Base-by-base conservation (phyloP, 257 asterid genomes). In the Thymus mandschuricus region DNA sequence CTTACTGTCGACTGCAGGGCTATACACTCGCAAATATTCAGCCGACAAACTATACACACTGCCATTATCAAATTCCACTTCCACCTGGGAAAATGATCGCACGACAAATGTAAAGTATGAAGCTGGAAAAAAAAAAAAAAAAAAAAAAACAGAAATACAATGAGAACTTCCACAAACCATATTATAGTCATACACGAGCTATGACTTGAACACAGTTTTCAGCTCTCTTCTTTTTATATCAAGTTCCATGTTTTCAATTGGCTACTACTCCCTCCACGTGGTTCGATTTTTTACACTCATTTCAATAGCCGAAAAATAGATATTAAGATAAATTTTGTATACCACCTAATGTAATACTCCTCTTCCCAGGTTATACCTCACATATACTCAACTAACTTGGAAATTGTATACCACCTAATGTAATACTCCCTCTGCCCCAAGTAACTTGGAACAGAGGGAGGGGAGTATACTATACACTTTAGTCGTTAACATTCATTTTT, bases 1-100 rank as follows among this genome's bases (percentile, higher is more conserved):
- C 74, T 87, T 91, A 80, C 95, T 86, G 79, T 89, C 94, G 38
- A 82, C 98, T 35, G 97, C 96, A 1, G 95, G 97, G 78, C 96
- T 91, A 75, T 78, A 80, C 43, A 93, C 72, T 80, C 91, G 85
- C 81, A 91, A 79, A 79, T 85, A 94, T 77, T 91, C 98, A 21
- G 97, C 98, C 10, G 96, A 80, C 45, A 91, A 81, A 76, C 55
- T 74, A 76, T 81, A 86, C 10, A 73, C 48, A 73, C 60, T 66
- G 31, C 84, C 89, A 74, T 93, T 81, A 50, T 80, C 85, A 69
- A 81, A 93, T 75, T 87, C 87, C 79, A 87, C 92, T 84, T 86
- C 93, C 46, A 87, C 91, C 98, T 90, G 82, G 76, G 31, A 43
- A 30, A 75, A 68, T 56, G 44, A 68, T 44, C 68, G 57, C 63